Evolutionary conservation across 768 basidiomycete species (phyloP), one percentile per base, ranked within the genome.

Genomic region (Serendipita sp.): DNA sequence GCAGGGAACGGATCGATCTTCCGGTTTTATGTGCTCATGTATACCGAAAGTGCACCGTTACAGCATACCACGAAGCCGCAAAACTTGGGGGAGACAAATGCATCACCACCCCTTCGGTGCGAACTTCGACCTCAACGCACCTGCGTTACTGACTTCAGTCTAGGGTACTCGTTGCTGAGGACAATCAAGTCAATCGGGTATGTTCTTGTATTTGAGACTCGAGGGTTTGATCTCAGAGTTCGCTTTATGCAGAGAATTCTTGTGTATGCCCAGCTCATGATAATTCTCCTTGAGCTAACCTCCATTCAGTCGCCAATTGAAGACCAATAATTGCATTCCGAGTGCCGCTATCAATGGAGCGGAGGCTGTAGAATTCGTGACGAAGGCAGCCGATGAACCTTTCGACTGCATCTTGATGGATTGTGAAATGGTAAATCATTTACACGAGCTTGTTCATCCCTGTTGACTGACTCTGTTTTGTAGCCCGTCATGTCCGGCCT

Each of bases 1-100:
- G 71, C 72, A 38, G 76, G 75, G 23, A 66, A 75, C 66, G 75
- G 75, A 3, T 68, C 72, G 32, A 72, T 75, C 0, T 78, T 78
- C 70, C 70, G 76, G 8, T 78, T 78, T 69, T 77, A 71, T 68
- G 71, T 78, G 38, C 47, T 68, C 28, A 70, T 71, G 7, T 48
- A 63, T 34, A 70, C 70, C 3, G 64, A 32, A 46, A 13, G 52
- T 63, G 44, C 3, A 0, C 38, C 41, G 2, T 15, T n/a, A 36
- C 16, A 15, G 44, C 51, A 46, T 8, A 23, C 44, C 47, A 45
- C 35, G 15, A 15, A 1, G 28, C 13, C 44, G 23, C 44, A 23
- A 65, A 41, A 23, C n/a, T 15, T 30, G 13, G 36, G 30, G 13
- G 64, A 48, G 15, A 15, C 34, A 28, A 16, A 23, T 5, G 13